These are phyloP conservation scores for Mycosphaerelloides madeirae DNA, from an alignment of 2,329 filamentous ascomycete genomes.

Conservation along the genomic window DNA sequence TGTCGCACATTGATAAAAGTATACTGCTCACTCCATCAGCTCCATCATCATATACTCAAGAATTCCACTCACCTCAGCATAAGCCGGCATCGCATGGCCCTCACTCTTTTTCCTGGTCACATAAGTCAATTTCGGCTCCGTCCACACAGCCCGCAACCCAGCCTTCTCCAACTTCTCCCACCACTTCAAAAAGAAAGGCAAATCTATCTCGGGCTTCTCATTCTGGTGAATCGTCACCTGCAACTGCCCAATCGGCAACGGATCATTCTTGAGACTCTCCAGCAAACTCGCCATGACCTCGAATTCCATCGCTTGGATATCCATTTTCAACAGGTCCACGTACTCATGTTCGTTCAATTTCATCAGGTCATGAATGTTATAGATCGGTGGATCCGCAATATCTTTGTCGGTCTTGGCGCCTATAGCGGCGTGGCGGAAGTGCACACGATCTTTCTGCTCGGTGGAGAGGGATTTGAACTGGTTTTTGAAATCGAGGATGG, in stretches of 20 bases:
- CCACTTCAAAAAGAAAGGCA: background rate
- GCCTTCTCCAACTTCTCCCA: background rate
- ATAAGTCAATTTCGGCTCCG: background rate
- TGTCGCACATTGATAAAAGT: background rate
- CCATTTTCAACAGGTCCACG: slow-evolving; percentile 41
- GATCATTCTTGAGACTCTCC: background rate
- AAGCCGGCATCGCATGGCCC: no score
- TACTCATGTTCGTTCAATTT: slow-evolving; percentile 31
- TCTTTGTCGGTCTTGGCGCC: background rate
- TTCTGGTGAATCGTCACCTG: background rate
- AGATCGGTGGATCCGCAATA: slow-evolving; percentile 1
- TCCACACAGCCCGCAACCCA: slow-evolving; percentile 1
- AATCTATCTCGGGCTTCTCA: background rate
- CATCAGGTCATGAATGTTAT: slow-evolving; percentile 31
- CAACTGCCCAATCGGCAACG: slow-evolving; percentile 1
- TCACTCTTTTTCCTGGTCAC: background rate
- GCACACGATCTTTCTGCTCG: slow-evolving; percentile 1
- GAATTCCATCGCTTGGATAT: slow-evolving; percentile 37
- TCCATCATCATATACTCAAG: background rate
- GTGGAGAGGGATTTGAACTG: slow-evolving; percentile 14
- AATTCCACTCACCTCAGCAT: background rate
- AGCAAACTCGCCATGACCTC: slow-evolving; percentile 13
- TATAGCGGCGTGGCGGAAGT: background rate
- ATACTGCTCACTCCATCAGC: background rate
- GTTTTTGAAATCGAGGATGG: slow-evolving; percentile 19